A percentile compares a stretch with the other conserved stretches of the same genome.
These are phyloP conservation scores for Auricularia auricula-judae DNA, from an alignment of 768 basidiomycete species.

Conservation along the genomic window DNA sequence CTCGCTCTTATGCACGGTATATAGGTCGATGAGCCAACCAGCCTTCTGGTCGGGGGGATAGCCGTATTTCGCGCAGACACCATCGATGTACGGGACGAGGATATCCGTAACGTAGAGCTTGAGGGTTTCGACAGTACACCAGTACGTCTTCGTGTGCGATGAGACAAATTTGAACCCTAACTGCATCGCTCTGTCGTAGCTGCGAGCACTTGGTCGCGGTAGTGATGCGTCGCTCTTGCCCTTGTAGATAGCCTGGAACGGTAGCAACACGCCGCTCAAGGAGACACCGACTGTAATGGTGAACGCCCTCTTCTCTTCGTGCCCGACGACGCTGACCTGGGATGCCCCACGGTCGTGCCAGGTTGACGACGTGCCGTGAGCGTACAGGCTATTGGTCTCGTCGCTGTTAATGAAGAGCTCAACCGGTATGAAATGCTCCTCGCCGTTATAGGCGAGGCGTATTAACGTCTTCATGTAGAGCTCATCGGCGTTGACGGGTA, in stretches of 20 bases:
- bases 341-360: constrained; percentile 20
- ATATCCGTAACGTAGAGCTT: background rate
- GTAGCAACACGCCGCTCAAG: constrained; percentile 20
- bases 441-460: constrained; percentile 4
- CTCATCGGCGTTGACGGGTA: no score
- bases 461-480: no score
- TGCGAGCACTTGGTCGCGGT: constrained; percentile 10
- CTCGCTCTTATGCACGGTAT: constrained; percentile 24
- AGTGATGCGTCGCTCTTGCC: constrained; percentile 18
- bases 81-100: background rate
- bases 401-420: constrained; percentile 24
- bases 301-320: constrained; percentile 32
- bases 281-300: constrained; percentile 26
- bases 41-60: constrained; percentile 7
- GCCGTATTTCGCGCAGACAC: background rate
- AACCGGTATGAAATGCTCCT: constrained; percentile 13
- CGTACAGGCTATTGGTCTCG: constrained; percentile 23
- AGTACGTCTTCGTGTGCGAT: constrained; percentile 13
- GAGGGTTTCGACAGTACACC: background rate
- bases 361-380: constrained; percentile 18
- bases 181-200: constrained; percentile 14
- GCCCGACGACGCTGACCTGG: constrained; percentile 25
- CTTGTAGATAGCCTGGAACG: constrained; percentile 26
- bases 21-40: constrained; percentile 17
- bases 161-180: constrained; percentile 16